Conservation (phyloP, 495 filamentous ascomycete species). For the Beverwykella pulmonaria region DNA sequence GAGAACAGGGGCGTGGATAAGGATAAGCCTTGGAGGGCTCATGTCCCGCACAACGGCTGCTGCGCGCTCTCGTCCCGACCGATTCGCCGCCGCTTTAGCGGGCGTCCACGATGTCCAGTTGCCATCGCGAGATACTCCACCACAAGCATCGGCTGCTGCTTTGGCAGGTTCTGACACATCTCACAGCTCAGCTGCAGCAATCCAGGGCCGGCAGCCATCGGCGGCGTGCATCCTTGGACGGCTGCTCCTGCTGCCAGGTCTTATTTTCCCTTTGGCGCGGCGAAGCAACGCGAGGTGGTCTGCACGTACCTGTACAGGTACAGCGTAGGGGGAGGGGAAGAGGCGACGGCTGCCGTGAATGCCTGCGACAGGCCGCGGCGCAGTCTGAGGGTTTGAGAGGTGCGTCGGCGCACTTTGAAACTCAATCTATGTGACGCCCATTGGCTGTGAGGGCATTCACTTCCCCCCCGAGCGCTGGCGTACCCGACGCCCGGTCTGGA, state of each 20-base stretch:
- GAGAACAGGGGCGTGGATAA: slow-evolving; percentile 21
- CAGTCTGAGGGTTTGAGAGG: slow-evolving; percentile 16
- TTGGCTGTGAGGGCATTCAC: slow-evolving; percentile 11
- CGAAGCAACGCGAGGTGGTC: slow-evolving; percentile 3
- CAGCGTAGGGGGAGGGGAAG: not conserved
- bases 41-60: slow-evolving; percentile 22
- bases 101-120: not conserved
- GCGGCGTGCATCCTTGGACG: not conserved
- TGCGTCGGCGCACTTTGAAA: slow-evolving; percentile 34
- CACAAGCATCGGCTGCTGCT: not conserved
- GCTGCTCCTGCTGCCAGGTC: not conserved
- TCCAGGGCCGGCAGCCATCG: slow-evolving; percentile 10
- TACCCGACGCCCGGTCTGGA: slow-evolving; percentile 26
- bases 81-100: slow-evolving; percentile 23
- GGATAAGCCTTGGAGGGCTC: slow-evolving; percentile 10
- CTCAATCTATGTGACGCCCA: slow-evolving; percentile 36
- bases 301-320: not conserved
- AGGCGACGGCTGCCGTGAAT: slow-evolving; percentile 11
- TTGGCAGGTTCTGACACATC: not conserved
- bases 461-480: slow-evolving; percentile 1
- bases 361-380: slow-evolving; percentile 18
- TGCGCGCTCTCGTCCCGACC: slow-evolving; percentile 22
- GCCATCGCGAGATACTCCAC: not conserved
- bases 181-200: not conserved
- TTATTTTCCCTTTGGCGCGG: slow-evolving; percentile 2